A percentile compares a stretch with the other conserved stretches of the same genome.
Evolutionary conservation across 139 green algal genomes (phyloP).

Genomic region (Chlamydomonas asymmetrica): DNA sequence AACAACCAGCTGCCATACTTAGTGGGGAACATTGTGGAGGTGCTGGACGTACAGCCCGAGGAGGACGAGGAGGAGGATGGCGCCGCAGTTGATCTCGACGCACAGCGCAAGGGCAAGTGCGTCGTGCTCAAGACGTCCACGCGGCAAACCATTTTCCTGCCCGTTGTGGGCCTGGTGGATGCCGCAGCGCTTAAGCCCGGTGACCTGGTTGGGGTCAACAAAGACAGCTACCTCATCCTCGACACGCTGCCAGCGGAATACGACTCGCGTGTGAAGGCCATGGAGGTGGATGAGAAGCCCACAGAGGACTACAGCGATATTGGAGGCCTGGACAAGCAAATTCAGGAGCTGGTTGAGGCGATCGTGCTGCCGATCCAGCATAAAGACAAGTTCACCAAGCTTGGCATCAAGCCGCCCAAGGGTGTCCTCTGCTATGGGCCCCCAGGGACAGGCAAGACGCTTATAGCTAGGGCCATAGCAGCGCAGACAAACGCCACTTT

Average conservation of each 20-base stretch:
- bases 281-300: constrained; percentile 98
- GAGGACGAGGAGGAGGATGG: constrained; percentile 89
- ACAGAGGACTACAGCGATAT: constrained; percentile 99
- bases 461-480: constrained; percentile 91
- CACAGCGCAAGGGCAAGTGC: constrained; percentile 89
- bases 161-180: constrained; percentile 96
- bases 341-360: constrained; percentile 97
- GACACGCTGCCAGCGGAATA: constrained; percentile 98
- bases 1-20: constrained; percentile 99
- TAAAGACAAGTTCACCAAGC: constrained; percentile 84
- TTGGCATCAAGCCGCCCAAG: constrained; percentile 97
- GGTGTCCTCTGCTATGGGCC: constrained; percentile 53
- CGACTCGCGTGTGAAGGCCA: constrained; percentile 95
- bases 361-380: constrained; percentile 99
- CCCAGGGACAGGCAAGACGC: constrained; percentile 93
- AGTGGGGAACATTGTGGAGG: constrained; percentile 97
- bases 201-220: constrained; percentile 99
- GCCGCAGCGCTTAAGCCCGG: constrained; percentile 79
- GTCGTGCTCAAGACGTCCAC: constrained; percentile 98
- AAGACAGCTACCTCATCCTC: constrained; percentile 98
- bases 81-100: constrained; percentile 87
- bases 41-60: constrained; percentile 91
- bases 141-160: constrained; percentile 97
- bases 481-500: constrained; percentile 98
- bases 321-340: constrained; percentile 97